Percentiles rank a stretch among this genome's conserved stretches.
phyloP scores from a whole-genome alignment of 2,329 filamentous ascomycete species.

The Corinectria fuckeliana region DNA sequence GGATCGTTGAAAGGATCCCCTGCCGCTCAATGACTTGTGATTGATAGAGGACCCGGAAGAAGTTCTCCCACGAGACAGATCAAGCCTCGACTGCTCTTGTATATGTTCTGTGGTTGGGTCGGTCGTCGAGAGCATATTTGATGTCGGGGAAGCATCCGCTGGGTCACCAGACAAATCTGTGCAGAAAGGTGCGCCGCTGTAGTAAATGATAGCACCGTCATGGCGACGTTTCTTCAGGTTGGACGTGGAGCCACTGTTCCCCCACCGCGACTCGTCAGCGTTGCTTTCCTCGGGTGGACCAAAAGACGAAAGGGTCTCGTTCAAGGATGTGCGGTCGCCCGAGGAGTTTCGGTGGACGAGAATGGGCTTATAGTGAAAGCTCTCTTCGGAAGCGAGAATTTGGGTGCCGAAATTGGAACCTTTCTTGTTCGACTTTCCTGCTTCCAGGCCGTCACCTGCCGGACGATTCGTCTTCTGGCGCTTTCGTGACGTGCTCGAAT shows the following conservation, averaged over 20 bases:
- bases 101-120: slow-evolving; percentile 44
- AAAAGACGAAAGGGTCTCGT: slow-evolving; percentile 58
- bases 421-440: slow-evolving; percentile 46
- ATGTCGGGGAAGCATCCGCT: slow-evolving; percentile 54
- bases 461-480: slow-evolving; percentile 51
- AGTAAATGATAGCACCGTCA: slow-evolving; percentile 83
- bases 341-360: slow-evolving; percentile 60
- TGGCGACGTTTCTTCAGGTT: slow-evolving; percentile 61
- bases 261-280: slow-evolving; percentile 54
- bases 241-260: slow-evolving; percentile 54
- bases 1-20: slow-evolving; percentile 18
- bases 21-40: slow-evolving; percentile 58
- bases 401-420: slow-evolving; percentile 49
- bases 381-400: slow-evolving; percentile 49
- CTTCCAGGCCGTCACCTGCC: slow-evolving; percentile 43
- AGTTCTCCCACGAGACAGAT: slow-evolving; percentile 45
- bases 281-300: slow-evolving; percentile 57
- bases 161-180: slow-evolving; percentile 78
- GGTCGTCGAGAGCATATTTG: slow-evolving; percentile 57
- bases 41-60: slow-evolving; percentile 59
- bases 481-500: slow-evolving; percentile 54
- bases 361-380: slow-evolving; percentile 69
- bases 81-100: slow-evolving; percentile 20
- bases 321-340: slow-evolving; percentile 54
- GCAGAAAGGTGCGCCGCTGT: slow-evolving; percentile 79